A percentile compares a stretch with the other conserved stretches of the same genome.
phyloP scores from a whole-genome alignment of 768 basidiomycete species.

The Russula abietina region DNA sequence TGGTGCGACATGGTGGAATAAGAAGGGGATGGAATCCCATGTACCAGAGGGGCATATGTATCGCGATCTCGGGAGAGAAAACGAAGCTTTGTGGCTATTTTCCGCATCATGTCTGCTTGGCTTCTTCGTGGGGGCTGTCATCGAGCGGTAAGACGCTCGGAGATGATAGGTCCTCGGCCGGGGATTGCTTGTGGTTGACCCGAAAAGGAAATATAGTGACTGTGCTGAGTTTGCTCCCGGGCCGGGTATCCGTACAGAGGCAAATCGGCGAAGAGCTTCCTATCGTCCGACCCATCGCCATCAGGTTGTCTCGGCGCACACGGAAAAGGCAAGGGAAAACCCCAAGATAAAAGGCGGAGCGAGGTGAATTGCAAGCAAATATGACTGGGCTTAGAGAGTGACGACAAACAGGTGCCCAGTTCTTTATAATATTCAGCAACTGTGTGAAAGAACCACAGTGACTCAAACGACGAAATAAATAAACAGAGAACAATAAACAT shows the following conservation, averaged over 20 bases:
- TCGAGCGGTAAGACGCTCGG: too few relatives aligned
- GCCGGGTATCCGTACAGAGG: neutral
- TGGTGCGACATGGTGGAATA: constrained; percentile 15
- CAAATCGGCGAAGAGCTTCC: too few relatives aligned
- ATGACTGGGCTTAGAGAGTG: too few relatives aligned
- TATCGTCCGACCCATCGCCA: too few relatives aligned
- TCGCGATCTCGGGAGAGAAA: neutral
- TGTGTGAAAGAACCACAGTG: neutral
- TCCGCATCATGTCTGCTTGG: neutral
- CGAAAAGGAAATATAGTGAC: neutral
- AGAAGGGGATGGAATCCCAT: neutral
- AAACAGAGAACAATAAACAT: neutral
- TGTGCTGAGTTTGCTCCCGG: neutral
- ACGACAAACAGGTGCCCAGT: too few relatives aligned
- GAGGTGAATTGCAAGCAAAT: too few relatives aligned
- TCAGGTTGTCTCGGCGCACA: too few relatives aligned
- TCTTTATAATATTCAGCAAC: too few relatives aligned
- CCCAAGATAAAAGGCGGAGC: too few relatives aligned
- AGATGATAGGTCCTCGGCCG: too few relatives aligned
- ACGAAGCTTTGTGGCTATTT: neutral
- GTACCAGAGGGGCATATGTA: neutral
- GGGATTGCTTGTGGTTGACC: too few relatives aligned
- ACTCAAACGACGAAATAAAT: neutral
- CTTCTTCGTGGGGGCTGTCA: neutral
- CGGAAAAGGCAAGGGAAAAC: too few relatives aligned